phyloP scores from a whole-genome alignment of 169 alveolate genomes.

The Eimeria acervulina region DNA sequence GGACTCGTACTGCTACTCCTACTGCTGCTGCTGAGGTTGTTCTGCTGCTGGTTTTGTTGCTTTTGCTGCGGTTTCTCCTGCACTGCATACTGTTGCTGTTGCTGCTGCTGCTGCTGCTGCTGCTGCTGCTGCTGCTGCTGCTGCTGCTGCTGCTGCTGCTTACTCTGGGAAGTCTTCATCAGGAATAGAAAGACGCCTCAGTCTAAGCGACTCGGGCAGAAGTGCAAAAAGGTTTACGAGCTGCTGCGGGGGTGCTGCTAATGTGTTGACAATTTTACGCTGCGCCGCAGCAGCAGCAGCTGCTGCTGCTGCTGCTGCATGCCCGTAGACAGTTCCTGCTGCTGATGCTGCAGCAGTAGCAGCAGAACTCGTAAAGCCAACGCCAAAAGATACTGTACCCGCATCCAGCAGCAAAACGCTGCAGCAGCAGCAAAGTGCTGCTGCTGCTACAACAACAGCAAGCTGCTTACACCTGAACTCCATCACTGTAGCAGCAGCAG shows the following conservation, averaged over 20 bases:
- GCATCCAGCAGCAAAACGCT: conserved; percentile 36
- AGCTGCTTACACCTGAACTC: not conserved
- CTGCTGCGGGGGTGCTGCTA: conserved; percentile 33
- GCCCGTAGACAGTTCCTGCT: too few species aligned
- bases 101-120: conserved; percentile 14
- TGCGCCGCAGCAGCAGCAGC: conserved; percentile 35
- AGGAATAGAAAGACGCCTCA: not conserved
- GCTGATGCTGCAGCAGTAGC: too few species aligned
- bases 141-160: conserved; percentile 19
- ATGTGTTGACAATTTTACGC: not conserved
- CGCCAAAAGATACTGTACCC: not conserved
- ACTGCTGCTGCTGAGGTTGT: not conserved
- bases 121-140: conserved; percentile 40
- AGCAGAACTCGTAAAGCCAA: not conserved
- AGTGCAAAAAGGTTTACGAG: not conserved
- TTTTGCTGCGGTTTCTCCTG: not conserved
- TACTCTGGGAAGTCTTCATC: conserved; percentile 8
- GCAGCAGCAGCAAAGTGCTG: conserved; percentile 45
- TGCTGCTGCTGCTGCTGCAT: not conserved
- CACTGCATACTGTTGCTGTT: too few species aligned
- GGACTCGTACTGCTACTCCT: not conserved
- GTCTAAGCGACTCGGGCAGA: not conserved
- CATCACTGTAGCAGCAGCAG: conserved; percentile 28
- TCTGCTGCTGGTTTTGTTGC: not conserved
- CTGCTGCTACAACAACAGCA: not conserved